Base-by-base conservation (phyloP, 2,329 filamentous ascomycete species). In the Metarhizium anisopliae region DNA sequence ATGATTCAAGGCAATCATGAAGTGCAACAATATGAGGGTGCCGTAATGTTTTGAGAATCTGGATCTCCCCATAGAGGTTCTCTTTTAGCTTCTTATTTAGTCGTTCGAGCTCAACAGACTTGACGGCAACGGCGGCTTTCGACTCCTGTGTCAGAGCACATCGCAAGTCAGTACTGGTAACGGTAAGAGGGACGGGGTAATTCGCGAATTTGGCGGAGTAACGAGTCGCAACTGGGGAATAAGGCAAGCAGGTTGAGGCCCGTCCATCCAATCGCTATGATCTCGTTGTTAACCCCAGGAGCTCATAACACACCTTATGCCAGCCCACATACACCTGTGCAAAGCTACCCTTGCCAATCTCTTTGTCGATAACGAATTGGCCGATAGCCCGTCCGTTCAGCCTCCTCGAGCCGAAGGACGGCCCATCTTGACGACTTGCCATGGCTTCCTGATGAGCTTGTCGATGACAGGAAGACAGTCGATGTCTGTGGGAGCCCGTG, bases 291-390 rank as follows among this genome's bases (percentile, higher is more conserved):
- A 14, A 18, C 16, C 40, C 16, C 40, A 43, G 40, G 16, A 18
- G 40, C 16, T n/a, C n/a, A 7, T 36, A 57, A 59, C 62, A 51
- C 58, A 95, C 91, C 75, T 87, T 87, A 74, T 95, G 89, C 64
- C 85, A 84, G 61, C 89, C 91, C 69, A 88, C 84, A 71, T 94
- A 97, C 62, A 99, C 94, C 63, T 91, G 91, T 62, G 94, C 94
- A 77, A 97, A 99, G 76, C 94, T 97, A 60, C 94, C 94, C 75
- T 94, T 94, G 60, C 94, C 94, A 69, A 97, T 96, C 75, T 96
- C 90, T 63, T 88, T 85, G 64, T 91, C 83, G 66, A 93, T 85
- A 65, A 82, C 81, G 72, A 95, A 96, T 66, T 87, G 84, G 62
- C 91, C 90, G 65, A 94, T 70, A 59, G 62, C 65, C 50, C 67